phyloP scores from a whole-genome alignment of 352 stramenopile species.

The Phytophthora pluvialis region DNA sequence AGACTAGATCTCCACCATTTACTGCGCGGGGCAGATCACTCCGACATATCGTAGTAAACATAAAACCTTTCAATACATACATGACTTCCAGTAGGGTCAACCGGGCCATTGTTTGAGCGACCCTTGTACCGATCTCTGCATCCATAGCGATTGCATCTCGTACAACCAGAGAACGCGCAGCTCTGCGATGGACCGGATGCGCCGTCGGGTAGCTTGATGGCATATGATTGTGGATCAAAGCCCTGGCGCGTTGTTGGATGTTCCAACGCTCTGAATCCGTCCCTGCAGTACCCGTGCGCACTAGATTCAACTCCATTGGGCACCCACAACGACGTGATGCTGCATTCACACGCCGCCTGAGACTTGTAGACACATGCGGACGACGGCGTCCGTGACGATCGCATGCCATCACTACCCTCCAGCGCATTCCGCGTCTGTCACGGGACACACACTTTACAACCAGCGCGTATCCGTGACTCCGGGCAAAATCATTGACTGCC shows the following conservation, averaged over 20 bases:
- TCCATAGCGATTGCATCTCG: too few relatives aligned
- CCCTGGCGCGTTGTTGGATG: background rate
- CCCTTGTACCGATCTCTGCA: too few relatives aligned
- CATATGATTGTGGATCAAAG: background rate
- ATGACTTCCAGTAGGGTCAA: too few relatives aligned
- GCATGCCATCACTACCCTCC: background rate
- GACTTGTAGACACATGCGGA: background rate
- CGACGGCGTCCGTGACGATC: background rate
- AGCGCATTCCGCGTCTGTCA: too few relatives aligned
- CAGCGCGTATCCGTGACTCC: too few relatives aligned
- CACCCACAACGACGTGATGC: background rate
- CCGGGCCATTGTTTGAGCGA: too few relatives aligned
- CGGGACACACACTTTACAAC: too few relatives aligned
- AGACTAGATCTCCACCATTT: background rate
- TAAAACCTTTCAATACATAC: background rate
- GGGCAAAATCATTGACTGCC: too few relatives aligned
- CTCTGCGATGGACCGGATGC: background rate
- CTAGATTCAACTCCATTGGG: background rate
- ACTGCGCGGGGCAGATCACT: background rate
- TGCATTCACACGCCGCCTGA: background rate
- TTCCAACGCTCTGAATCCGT: background rate
- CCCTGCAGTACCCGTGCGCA: background rate
- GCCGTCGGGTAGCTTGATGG: background rate
- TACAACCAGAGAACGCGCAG: too few relatives aligned
- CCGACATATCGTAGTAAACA: background rate